Evolutionary conservation across 2,329 filamentous ascomycete genomes (phyloP).

Genomic region (Talaromyces sp.): DNA sequence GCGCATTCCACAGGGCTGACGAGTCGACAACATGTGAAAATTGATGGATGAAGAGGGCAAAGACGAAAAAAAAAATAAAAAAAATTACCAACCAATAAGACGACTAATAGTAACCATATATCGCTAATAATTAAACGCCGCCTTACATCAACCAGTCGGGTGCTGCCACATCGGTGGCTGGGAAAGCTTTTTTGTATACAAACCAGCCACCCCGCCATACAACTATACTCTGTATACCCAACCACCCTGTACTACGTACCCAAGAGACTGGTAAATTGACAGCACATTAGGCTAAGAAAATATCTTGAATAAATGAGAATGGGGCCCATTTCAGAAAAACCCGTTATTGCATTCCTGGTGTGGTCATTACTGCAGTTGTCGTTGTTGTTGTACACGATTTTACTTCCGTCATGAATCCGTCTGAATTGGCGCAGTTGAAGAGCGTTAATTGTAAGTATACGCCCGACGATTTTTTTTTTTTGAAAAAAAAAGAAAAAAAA

Average conservation of each 20-base stretch:
- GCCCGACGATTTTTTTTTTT: too few species aligned
- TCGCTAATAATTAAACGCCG: not conserved
- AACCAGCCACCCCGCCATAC: conserved; percentile 13
- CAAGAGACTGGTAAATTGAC: not conserved
- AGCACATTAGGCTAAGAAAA: not conserved
- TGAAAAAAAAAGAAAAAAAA: too few species aligned
- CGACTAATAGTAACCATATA: too few species aligned
- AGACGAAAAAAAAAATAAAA: not conserved
- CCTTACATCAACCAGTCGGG: conserved; percentile 13
- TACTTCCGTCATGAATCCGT: conserved; percentile 24
- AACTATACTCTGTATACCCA: not conserved
- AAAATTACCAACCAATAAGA: not conserved
- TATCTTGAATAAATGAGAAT: not conserved
- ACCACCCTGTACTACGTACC: conserved; percentile 11
- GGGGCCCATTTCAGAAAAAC: not conserved
- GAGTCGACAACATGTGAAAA: too few species aligned
- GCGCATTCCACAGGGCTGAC: not conserved
- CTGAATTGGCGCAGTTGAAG: conserved; percentile 28
- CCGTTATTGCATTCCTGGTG: conserved; percentile 9
- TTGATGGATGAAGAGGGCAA: not conserved
- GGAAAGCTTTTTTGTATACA: conserved; percentile 3
- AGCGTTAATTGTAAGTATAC: conserved; percentile 37
- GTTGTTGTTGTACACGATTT: conserved; percentile 4
- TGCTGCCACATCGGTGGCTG: conserved; percentile 15
- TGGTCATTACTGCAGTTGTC: conserved; percentile 12